Percentiles rank a stretch among this genome's conserved stretches.
Evolutionary conservation across 179 eudicot species (phyloP).

Genomic region (Beta macrorhiza): DNA sequence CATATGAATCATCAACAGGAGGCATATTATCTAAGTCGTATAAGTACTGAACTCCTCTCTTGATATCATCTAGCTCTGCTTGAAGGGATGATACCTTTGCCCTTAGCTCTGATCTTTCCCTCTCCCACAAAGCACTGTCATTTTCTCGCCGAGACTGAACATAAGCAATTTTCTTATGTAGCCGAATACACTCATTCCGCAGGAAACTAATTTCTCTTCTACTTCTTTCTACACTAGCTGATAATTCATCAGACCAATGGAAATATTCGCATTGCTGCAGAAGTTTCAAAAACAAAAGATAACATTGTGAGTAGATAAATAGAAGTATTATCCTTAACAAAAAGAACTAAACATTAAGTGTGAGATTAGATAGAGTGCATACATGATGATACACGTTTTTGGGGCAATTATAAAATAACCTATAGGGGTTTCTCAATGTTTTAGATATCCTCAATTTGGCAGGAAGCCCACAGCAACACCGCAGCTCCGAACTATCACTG

Average conservation of each 20-base stretch:
- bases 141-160: slow-evolving; percentile 39
- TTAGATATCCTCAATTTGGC: slow-evolving; percentile 44
- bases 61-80: slow-evolving; percentile 41
- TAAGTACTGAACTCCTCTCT: slow-evolving; percentile 33
- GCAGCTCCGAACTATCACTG: slow-evolving; percentile 30
- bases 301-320: not conserved
- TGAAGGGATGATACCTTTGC: slow-evolving; percentile 35
- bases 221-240: slow-evolving; percentile 35
- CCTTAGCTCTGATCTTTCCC: slow-evolving; percentile 38
- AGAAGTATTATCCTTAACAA: not conserved
- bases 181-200: slow-evolving; percentile 40
- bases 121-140: slow-evolving; percentile 41
- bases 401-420: slow-evolving; percentile 46
- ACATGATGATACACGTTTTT: slow-evolving; percentile 39
- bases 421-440: slow-evolving; percentile 40
- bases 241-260: slow-evolving; percentile 44
- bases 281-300: slow-evolving; percentile 2
- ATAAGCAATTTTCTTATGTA: slow-evolving; percentile 38
- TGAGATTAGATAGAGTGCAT: slow-evolving; percentile 17
- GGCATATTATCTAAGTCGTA: slow-evolving; percentile 48
- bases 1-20: slow-evolving; percentile 31
- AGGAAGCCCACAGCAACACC: slow-evolving; percentile 45
- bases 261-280: slow-evolving; percentile 48
- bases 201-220: slow-evolving; percentile 39
- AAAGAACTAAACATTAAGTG: not conserved